Evolutionary conservation across 2,329 filamentous ascomycete species (phyloP).

Genomic region (Hypoxylon rubiginosum): DNA sequence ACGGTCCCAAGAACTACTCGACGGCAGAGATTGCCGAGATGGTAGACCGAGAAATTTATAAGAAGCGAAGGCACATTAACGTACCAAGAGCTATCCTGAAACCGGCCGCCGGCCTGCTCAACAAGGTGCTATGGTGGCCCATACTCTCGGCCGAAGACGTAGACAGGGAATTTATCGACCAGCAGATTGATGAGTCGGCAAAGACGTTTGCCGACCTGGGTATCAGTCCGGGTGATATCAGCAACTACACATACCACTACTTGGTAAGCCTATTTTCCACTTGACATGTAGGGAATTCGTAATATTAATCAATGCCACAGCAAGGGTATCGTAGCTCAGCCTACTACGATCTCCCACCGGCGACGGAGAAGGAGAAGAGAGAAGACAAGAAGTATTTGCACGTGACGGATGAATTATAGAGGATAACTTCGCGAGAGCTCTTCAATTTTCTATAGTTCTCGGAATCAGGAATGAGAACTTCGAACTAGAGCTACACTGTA

Average conservation of each 20-base stretch:
- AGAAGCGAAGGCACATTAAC: conserved; percentile 91
- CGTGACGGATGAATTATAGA: conserved; percentile 87
- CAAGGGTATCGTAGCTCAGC: conserved; percentile 90
- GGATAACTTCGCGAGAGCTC: conserved; percentile 38
- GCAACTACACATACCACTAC: conserved; percentile 92
- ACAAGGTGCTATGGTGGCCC: conserved; percentile 91
- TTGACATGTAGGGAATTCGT: conserved; percentile 43
- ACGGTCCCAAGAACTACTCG: conserved; percentile 92
- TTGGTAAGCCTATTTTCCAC: conserved; percentile 70
- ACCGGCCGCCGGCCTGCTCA: conserved; percentile 79
- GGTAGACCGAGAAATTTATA: conserved; percentile 93
- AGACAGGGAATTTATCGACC: conserved; percentile 93
- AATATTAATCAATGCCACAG: conserved; percentile 61
- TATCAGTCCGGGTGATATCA: conserved; percentile 89
- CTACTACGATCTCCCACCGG: conserved; percentile 93
- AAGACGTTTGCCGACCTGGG: conserved; percentile 96
- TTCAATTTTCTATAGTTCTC: conserved; percentile 28
- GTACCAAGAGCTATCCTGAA: conserved; percentile 85
- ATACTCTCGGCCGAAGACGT: conserved; percentile 86
- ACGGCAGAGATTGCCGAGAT: conserved; percentile 87
- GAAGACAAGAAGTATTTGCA: conserved; percentile 98
- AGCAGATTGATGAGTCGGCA: conserved; percentile 87
- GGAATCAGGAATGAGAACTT: conserved; percentile 27
- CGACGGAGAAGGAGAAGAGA: conserved; percentile 92
- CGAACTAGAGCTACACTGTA: conserved; percentile 51